Evolutionary conservation across 1,284 basidiomycete genomes (phyloP).

Genomic region (Heterobasidion parviporum): DNA sequence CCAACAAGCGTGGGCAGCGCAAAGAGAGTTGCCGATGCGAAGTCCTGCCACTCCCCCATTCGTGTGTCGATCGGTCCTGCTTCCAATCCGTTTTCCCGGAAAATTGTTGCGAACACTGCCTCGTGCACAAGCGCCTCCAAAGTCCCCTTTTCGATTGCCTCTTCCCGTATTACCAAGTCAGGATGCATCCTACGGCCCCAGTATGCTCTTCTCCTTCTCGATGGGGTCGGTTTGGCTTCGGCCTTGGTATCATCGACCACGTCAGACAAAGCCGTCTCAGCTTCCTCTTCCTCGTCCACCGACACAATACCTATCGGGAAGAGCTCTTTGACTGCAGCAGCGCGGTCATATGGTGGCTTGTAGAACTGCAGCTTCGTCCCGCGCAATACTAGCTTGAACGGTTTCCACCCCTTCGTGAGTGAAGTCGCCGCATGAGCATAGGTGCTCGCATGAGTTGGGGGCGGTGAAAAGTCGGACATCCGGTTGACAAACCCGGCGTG

Average conservation of each 20-base stretch:
- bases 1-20: slow-evolving; percentile 50
- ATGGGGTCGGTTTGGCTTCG: slow-evolving; percentile 17
- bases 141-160: slow-evolving; percentile 50
- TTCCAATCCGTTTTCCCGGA: slow-evolving; percentile 17
- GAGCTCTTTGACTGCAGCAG: slow-evolving; percentile 55
- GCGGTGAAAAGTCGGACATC: slow-evolving; percentile 39
- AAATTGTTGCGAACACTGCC: slow-evolving; percentile 68
- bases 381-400: slow-evolving; percentile 72
- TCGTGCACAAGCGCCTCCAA: slow-evolving; percentile 76
- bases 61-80: slow-evolving; percentile 1
- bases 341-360: slow-evolving; percentile 67
- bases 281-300: slow-evolving; percentile 35
- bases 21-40: slow-evolving; percentile 51
- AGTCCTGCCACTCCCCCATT: slow-evolving; percentile 43
- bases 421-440: slow-evolving; percentile 20
- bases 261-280: slow-evolving; percentile 27
- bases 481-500: slow-evolving; percentile 70
- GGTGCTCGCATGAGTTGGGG: slow-evolving; percentile 23
- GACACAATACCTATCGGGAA: slow-evolving; percentile 61
- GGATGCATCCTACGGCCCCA: slow-evolving; percentile 76
- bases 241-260: slow-evolving; percentile 28
- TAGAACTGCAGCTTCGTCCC: slow-evolving; percentile 78
- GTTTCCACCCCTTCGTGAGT: slow-evolving; percentile 69
- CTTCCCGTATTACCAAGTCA: slow-evolving; percentile 42
- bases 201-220: slow-evolving; percentile 58